Base-by-base conservation (phyloP, 805 yeast species). In the Candida easanensis region DNA sequence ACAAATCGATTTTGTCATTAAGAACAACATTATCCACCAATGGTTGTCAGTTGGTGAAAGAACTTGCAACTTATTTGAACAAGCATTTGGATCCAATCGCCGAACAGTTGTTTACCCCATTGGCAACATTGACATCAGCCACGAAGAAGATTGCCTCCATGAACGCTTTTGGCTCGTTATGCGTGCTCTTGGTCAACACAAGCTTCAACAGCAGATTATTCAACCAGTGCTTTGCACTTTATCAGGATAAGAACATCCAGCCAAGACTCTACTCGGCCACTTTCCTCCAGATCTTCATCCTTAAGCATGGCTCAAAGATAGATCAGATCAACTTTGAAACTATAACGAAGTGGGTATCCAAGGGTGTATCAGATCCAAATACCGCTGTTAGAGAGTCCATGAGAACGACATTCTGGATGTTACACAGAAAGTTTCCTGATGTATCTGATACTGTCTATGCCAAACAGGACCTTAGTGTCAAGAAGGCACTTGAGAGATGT, bases 21-120 rank as follows among this genome's bases (percentile, higher is more conserved):
- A 71, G 99, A 56, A 93, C 99, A 0, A 85, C 97, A 0, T 69
- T 93, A 17, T 80, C 90, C 1, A 66, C 78, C 3, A 77, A 85
- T 55, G 87, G 89, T 0, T 85, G 95, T 57, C 87, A 82, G 44
- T 61, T 89, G 17, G 69, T 87, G 10, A 87, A 85, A 57, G 98
- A 90, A 49, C 53, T 79, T 17, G 54, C 65, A 2, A 52, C 45
- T 5, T 46, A 53, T 23, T 46, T 67, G 18, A 35, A 49, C 2
- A 58, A 56, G 26, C 39, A 51, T 19, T 40, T 66, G 21, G 68
- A 68, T 20, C 54, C 61, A 4, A 39, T 67, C 19, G 55, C 62
- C 7, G 73, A 68, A 41, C 60, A 54, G 18, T 45, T 68, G 14
- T 68, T 68, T 33, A 51, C 45, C 13, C 58, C 63, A 5, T 42